phyloP scores from a whole-genome alignment of 371 early-diverging fungal species.

The Rhizopus sp. region DNA sequence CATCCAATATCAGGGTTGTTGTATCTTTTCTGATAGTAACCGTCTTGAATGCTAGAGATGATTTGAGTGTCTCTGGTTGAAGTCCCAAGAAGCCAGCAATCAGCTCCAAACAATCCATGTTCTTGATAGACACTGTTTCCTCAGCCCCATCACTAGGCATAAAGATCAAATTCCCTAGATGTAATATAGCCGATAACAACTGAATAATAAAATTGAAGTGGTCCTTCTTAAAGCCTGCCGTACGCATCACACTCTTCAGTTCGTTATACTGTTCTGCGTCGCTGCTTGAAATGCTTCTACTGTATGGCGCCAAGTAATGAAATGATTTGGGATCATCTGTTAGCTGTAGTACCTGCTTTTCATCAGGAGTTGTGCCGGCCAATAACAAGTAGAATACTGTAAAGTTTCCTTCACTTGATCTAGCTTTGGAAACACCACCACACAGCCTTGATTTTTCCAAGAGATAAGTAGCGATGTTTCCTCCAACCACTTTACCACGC shows the following conservation, averaged over 20 bases:
- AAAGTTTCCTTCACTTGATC: constrained; percentile 76
- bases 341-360: constrained; percentile 28
- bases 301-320: constrained; percentile 26
- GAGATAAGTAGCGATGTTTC: constrained; percentile 85
- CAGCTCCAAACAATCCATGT: constrained; percentile 58
- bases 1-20: constrained; percentile 53
- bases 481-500: constrained; percentile 85
- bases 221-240: constrained; percentile 77
- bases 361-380: constrained; percentile 35
- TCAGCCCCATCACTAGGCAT: constrained; percentile 40
- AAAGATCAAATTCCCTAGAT: constrained; percentile 73
- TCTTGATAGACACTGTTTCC: constrained; percentile 53
- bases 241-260: constrained; percentile 78
- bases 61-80: constrained; percentile 58
- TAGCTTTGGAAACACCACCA: constrained; percentile 25
- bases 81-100: constrained; percentile 80
- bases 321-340: constrained; percentile 12
- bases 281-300: constrained; percentile 14
- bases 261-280: constrained; percentile 59
- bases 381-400: constrained; percentile 90
- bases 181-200: constrained; percentile 70
- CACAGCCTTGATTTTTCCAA: constrained; percentile 82
- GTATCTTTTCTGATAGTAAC: constrained; percentile 42
- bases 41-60: constrained; percentile 22
- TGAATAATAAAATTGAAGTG: constrained; percentile 71